These are phyloP conservation scores for Phytopythium chamaehyphon DNA, from an alignment of 352 stramenopile genomes.

Conservation along the genomic window DNA sequence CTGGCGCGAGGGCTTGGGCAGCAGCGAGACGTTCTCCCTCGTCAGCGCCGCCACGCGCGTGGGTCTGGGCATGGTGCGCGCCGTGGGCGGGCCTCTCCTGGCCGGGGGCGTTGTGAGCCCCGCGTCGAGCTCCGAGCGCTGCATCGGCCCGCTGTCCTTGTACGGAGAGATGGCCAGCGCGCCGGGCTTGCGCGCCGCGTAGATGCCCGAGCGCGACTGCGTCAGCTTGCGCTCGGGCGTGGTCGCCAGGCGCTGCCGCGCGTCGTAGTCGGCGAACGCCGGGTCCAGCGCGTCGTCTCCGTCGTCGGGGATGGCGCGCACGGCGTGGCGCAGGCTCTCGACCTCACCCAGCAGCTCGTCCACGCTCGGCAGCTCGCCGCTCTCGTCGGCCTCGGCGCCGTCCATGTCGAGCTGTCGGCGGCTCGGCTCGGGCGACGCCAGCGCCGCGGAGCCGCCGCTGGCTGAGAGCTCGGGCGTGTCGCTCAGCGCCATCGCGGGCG, in stretches of 20 bases:
- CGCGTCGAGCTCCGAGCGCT: slow-evolving; percentile 13
- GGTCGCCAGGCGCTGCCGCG: slow-evolving; percentile 13
- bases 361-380: slow-evolving; percentile 36
- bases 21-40: slow-evolving; percentile 72
- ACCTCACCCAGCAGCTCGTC: slow-evolving; percentile 56
- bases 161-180: slow-evolving; percentile 25
- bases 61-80: slow-evolving; percentile 25
- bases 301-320: slow-evolving; percentile 36
- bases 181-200: slow-evolving; percentile 18
- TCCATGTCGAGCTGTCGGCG: slow-evolving; percentile 26
- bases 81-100: slow-evolving; percentile 9
- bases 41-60: slow-evolving; percentile 67
- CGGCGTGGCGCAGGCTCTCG: slow-evolving; percentile 31
- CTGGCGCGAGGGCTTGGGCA: slow-evolving; percentile 38
- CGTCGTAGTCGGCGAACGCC: slow-evolving; percentile 25
- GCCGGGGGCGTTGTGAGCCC: slow-evolving; percentile 35
- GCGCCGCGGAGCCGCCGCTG: background rate
- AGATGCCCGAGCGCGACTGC: slow-evolving; percentile 19
- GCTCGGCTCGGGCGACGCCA: slow-evolving; percentile 11
- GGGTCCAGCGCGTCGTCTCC: slow-evolving; percentile 13
- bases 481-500: background rate
- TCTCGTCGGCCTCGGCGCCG: slow-evolving; percentile 15
- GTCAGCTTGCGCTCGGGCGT: slow-evolving; percentile 17
- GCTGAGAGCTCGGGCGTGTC: background rate
- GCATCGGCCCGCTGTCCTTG: slow-evolving; percentile 18